Evolutionary conservation across 306 rosid genomes (phyloP).

Genomic region (Trichosanthes cucumerina): DNA sequence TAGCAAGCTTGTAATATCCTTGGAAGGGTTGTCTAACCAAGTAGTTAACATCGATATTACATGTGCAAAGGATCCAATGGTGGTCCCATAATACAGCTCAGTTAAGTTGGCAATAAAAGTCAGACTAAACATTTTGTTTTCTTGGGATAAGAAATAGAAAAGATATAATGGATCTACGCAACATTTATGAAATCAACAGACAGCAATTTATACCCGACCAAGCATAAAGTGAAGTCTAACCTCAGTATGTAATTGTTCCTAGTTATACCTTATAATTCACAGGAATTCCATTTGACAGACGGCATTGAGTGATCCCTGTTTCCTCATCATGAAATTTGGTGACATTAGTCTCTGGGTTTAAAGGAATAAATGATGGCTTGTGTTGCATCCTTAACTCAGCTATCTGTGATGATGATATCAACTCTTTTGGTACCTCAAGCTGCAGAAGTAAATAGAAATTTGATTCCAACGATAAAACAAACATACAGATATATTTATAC

Average conservation of each 20-base stretch:
- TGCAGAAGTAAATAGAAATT: constrained; percentile 18
- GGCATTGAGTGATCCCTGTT: constrained; percentile 72
- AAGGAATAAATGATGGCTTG: constrained; percentile 59
- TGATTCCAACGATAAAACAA: background rate
- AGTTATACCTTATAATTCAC: constrained; percentile 80
- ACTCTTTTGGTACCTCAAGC: constrained; percentile 97
- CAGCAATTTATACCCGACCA: background rate
- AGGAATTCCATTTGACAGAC: constrained; percentile 87
- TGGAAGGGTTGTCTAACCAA: background rate
- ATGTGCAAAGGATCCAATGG: background rate
- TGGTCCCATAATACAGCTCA: background rate
- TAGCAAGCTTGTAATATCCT: background rate
- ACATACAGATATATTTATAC: background rate
- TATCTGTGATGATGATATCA: constrained; percentile 55
- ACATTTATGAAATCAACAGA: background rate
- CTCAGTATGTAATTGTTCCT: background rate
- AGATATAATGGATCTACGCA: background rate
- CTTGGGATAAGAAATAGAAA: background rate
- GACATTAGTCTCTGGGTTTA: constrained; percentile 39
- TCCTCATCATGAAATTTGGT: constrained; percentile 66
- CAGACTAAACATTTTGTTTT: background rate
- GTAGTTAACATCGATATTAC: background rate
- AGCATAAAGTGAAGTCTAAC: constrained; percentile 1
- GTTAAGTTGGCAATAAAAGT: background rate
- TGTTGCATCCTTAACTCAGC: constrained; percentile 55